phyloP scores from a whole-genome alignment of 1,284 basidiomycete species.

The Singerocomus rubriflavus region DNA sequence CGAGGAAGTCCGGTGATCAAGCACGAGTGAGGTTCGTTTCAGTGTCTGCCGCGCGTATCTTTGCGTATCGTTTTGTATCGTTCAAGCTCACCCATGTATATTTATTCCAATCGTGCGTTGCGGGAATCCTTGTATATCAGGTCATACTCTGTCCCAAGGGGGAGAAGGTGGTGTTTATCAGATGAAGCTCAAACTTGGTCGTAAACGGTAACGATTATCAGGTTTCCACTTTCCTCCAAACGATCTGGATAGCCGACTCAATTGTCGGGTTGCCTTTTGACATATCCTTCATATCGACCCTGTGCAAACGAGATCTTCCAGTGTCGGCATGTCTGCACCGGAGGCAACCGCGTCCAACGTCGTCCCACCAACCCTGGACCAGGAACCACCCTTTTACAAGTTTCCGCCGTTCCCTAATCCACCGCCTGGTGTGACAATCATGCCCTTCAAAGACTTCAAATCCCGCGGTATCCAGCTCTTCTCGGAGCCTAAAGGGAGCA shows the following conservation, averaged over 20 bases:
- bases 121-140: too few relatives aligned
- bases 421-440: constrained; percentile 51
- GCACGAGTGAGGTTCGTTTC: too few relatives aligned
- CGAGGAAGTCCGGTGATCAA: constrained; percentile 53
- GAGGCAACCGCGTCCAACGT: constrained; percentile 17
- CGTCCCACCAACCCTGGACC: neutral
- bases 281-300: constrained; percentile 11
- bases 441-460: constrained; percentile 58
- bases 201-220: constrained; percentile 14
- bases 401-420: constrained; percentile 63
- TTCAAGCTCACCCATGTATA: constrained; percentile 10
- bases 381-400: constrained; percentile 25
- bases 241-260: constrained; percentile 21
- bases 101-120: neutral
- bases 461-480: constrained; percentile 56
- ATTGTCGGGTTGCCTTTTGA: constrained; percentile 15
- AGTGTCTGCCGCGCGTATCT: too few relatives aligned
- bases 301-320: constrained; percentile 17
- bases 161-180: constrained; percentile 10
- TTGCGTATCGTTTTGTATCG: neutral
- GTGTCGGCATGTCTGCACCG: constrained; percentile 17
- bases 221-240: neutral
- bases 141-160: too few relatives aligned
- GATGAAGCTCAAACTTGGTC: neutral
- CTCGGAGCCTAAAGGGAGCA: constrained; percentile 26